A percentile compares a stretch with the other conserved stretches of the same genome.
phyloP scores from a whole-genome alignment of 805 yeast species.

The Saccharomycodes ludwigii region DNA sequence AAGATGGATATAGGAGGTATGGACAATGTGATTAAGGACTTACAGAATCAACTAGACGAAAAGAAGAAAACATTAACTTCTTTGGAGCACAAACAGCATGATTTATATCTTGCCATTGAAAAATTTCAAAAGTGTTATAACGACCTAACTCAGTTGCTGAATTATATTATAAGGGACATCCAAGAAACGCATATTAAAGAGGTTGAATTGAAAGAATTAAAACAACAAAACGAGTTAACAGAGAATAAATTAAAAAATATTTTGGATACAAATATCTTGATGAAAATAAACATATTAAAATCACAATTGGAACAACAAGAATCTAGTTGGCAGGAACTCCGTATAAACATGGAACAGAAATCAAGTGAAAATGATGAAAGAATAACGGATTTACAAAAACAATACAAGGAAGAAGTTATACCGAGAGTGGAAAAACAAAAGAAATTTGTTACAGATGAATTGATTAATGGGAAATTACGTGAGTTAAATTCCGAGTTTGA shows the following conservation, averaged over 20 bases:
- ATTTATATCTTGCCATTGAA: slow-evolving; percentile 41
- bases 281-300: slow-evolving; percentile 26
- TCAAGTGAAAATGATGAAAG: slow-evolving; percentile 33
- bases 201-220: slow-evolving; percentile 35
- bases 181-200: slow-evolving; percentile 27
- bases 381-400: slow-evolving; percentile 31
- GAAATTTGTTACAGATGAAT: slow-evolving; percentile 28
- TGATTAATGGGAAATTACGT: slow-evolving; percentile 29
- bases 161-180: slow-evolving; percentile 36
- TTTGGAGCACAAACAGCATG: slow-evolving; percentile 36
- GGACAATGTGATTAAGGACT: slow-evolving; percentile 37
- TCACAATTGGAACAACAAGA: slow-evolving; percentile 40
- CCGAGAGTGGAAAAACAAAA: slow-evolving; percentile 37
- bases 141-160: slow-evolving; percentile 18
- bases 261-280: slow-evolving; percentile 29
- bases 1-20: slow-evolving; percentile 48
- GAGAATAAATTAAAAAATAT: slow-evolving; percentile 27
- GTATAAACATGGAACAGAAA: slow-evolving; percentile 30
- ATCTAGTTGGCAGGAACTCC: slow-evolving; percentile 34
- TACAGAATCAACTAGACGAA: slow-evolving; percentile 31
- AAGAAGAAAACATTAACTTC: slow-evolving; percentile 28
- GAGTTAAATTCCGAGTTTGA: slow-evolving; percentile 18
- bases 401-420: slow-evolving; percentile 35
- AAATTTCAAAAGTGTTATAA: slow-evolving; percentile 33
- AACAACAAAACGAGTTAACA: slow-evolving; percentile 32